Conservation (phyloP, 257 asterid genomes). For the Solanum raphanifolium region DNA sequence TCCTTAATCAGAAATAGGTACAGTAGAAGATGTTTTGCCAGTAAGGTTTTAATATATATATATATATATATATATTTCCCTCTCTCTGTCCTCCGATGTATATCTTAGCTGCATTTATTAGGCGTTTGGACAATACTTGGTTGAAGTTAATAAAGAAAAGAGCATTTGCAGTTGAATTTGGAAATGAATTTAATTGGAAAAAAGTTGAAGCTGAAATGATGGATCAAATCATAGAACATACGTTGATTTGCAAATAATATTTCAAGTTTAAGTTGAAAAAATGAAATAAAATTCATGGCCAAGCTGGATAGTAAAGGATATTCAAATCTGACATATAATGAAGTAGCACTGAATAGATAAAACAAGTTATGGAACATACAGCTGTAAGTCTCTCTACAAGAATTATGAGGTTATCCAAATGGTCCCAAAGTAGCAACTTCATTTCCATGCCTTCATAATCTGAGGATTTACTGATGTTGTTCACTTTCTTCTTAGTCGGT, state of each 20-base stretch:
- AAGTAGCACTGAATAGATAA: constrained; percentile 2
- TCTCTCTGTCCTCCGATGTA: background rate
- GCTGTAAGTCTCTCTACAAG: constrained; percentile 63
- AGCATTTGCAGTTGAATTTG: background rate
- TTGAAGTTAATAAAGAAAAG: background rate
- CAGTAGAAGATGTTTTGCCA: background rate
- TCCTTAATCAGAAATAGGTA: background rate
- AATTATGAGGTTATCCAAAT: constrained; percentile 42
- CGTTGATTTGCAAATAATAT: background rate
- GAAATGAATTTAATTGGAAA: background rate
- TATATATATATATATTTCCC: background rate
- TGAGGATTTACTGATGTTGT: constrained; percentile 24
- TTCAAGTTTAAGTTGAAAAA: background rate
- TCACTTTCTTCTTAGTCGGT: constrained; percentile 19
- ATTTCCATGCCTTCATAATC: constrained; percentile 35
- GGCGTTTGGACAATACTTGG: background rate
- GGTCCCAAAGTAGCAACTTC: constrained; percentile 72
- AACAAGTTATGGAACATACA: constrained; percentile 36
- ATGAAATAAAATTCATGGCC: background rate
- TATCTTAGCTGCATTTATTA: background rate
- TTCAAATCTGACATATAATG: background rate
- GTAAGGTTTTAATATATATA: no score
- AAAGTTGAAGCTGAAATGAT: background rate
- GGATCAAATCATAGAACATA: background rate
- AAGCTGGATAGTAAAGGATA: background rate